These are phyloP conservation scores for Sugiyamaella novakii DNA, from an alignment of 1,139 yeast species.

Conservation along the genomic window DNA sequence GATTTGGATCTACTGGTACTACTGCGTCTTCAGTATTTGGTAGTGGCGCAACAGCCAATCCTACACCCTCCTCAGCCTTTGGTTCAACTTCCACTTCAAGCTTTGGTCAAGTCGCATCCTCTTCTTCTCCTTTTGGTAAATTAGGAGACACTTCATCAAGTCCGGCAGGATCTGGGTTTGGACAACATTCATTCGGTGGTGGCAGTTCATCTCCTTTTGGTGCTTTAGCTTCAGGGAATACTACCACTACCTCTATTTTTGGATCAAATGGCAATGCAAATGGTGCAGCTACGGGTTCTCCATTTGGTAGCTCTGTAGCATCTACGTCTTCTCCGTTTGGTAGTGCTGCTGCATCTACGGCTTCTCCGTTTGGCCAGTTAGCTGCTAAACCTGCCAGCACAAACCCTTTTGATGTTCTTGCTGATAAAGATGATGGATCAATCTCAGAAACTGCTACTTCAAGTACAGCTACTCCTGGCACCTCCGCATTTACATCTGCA, in stretches of 20 bases:
- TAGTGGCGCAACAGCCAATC: background rate
- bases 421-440: constrained; percentile 4
- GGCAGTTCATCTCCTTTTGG: constrained; percentile 6
- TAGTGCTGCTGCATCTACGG: background rate
- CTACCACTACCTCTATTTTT: constrained; percentile 5
- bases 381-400: constrained; percentile 6
- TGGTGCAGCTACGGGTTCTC: constrained; percentile 10
- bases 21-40: constrained; percentile 2
- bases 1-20: constrained; percentile 28
- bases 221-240: background rate
- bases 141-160: background rate
- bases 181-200: constrained; percentile 26
- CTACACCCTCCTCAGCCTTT: constrained; percentile 2
- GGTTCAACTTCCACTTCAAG: background rate
- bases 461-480: background rate
- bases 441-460: too few relatives aligned
- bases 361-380: constrained; percentile 9
- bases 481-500: background rate
- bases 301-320: constrained; percentile 5
- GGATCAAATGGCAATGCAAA: background rate
- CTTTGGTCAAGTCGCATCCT: background rate
- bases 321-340: constrained; percentile 10
- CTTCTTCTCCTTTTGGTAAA: constrained; percentile 9
- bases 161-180: constrained; percentile 29
- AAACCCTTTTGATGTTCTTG: constrained; percentile 23